These are phyloP conservation scores for Stachybotrys chartarum DNA, from an alignment of 2,329 filamentous ascomycete species.

Conservation along the genomic window DNA sequence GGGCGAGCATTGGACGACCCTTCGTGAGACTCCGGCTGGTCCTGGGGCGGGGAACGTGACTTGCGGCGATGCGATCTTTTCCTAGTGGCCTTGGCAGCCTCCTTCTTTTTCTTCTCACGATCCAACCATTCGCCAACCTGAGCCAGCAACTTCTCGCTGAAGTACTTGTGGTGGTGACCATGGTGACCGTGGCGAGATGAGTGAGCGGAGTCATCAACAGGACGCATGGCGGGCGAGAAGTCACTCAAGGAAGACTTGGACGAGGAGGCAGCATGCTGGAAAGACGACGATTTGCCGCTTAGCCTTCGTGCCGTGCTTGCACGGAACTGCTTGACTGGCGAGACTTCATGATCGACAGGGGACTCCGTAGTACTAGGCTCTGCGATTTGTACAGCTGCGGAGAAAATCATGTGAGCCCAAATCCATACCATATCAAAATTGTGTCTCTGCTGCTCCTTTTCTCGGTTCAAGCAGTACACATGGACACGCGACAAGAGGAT, in stretches of 20 bases:
- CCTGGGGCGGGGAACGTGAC: conserved; percentile 27
- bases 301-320: conserved; percentile 24
- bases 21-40: conserved; percentile 7
- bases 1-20: conserved; percentile 10
- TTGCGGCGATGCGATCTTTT: conserved; percentile 33
- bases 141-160: conserved; percentile 54
- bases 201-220: conserved; percentile 18
- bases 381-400: conserved; percentile 48
- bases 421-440: not conserved
- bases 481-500: not conserved
- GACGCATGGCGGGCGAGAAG: conserved; percentile 16
- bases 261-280: conserved; percentile 25
- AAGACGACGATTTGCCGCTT: conserved; percentile 20
- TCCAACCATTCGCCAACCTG: conserved; percentile 82
- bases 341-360: conserved; percentile 22
- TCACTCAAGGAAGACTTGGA: conserved; percentile 38
- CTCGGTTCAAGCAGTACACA: not conserved
- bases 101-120: conserved; percentile 57
- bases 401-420: conserved; percentile 13
- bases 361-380: conserved; percentile 34
- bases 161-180: conserved; percentile 27
- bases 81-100: conserved; percentile 39
- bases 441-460: not conserved
- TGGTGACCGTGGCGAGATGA: conserved; percentile 16
- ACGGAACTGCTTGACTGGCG: conserved; percentile 22